phyloP scores from a whole-genome alignment of 176 grass and related monocot genomes.

The Musa itinerans region DNA sequence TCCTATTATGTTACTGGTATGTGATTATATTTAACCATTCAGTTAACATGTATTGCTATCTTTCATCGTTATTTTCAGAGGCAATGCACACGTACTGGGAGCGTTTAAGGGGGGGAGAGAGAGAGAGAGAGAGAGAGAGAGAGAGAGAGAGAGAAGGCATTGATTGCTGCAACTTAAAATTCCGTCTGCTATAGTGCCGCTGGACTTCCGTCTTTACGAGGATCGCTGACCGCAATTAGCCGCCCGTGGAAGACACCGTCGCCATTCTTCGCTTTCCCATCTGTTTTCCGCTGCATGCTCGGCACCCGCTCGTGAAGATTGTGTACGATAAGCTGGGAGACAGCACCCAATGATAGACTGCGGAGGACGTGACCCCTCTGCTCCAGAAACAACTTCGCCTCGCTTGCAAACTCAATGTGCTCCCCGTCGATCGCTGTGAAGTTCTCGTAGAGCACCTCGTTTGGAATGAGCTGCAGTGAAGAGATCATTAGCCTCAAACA shows the following conservation, averaged over 20 bases:
- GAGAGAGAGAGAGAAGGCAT: too few relatives aligned
- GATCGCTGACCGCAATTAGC: constrained; percentile 86
- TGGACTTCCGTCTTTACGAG: constrained; percentile 67
- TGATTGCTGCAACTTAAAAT: background rate
- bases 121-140: background rate
- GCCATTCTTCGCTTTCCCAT: background rate
- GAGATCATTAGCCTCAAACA: background rate
- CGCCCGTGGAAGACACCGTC: constrained; percentile 35
- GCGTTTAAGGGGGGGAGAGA: too few relatives aligned
- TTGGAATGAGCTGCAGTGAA: constrained; percentile 51
- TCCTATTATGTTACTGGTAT: too few relatives aligned
- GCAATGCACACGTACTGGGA: too few relatives aligned
- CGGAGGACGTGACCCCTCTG: constrained; percentile 34
- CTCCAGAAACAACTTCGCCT: constrained; percentile 41
- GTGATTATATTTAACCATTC: too few relatives aligned
- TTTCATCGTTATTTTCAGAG: too few relatives aligned
- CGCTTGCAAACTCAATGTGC: constrained; percentile 33
- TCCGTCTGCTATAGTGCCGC: constrained; percentile 33
- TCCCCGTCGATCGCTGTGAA: constrained; percentile 46
- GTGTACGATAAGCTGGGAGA: constrained; percentile 75
- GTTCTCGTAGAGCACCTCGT: constrained; percentile 66
- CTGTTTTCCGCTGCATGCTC: too few relatives aligned
- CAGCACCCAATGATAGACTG: constrained; percentile 23
- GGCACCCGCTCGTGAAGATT: constrained; percentile 27
- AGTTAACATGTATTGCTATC: too few relatives aligned